These are phyloP conservation scores for Aspergillus sp. DNA, from an alignment of 2,329 filamentous ascomycete species.

Conservation along the genomic window DNA sequence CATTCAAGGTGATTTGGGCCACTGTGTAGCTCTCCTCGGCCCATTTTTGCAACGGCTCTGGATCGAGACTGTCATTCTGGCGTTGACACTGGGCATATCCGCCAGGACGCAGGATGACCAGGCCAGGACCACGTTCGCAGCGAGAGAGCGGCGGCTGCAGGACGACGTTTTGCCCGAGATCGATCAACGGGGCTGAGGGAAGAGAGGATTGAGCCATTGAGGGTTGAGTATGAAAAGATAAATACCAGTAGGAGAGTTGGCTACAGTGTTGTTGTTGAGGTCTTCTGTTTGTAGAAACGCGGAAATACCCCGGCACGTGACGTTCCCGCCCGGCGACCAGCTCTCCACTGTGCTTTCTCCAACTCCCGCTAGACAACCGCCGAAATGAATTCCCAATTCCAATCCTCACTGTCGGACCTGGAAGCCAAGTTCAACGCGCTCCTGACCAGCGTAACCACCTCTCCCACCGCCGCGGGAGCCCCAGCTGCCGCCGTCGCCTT, in stretches of 20 bases:
- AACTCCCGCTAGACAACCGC: neutral
- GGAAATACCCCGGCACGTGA: constrained; percentile 2
- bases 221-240: neutral
- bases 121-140: constrained; percentile 39
- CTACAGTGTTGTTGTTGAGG: too few species aligned
- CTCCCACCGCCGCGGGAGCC: constrained; percentile 34
- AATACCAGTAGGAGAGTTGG: too few species aligned
- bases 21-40: constrained; percentile 61
- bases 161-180: constrained; percentile 5
- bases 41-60: constrained; percentile 56
- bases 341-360: neutral
- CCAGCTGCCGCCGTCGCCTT: constrained; percentile 33
- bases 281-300: neutral
- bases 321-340: constrained; percentile 2
- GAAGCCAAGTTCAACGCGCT: constrained; percentile 36
- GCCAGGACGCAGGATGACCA: constrained; percentile 37
- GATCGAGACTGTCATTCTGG: constrained; percentile 37
- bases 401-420: constrained; percentile 30
- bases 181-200: constrained; percentile 5
- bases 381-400: constrained; percentile 33
- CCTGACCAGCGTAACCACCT: constrained; percentile 32
- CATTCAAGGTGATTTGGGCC: constrained; percentile 41
- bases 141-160: constrained; percentile 41
- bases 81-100: constrained; percentile 15
- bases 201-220: neutral